phyloP scores from a whole-genome alignment of 2,329 filamentous ascomycete genomes.

The Ophiostoma australiae region DNA sequence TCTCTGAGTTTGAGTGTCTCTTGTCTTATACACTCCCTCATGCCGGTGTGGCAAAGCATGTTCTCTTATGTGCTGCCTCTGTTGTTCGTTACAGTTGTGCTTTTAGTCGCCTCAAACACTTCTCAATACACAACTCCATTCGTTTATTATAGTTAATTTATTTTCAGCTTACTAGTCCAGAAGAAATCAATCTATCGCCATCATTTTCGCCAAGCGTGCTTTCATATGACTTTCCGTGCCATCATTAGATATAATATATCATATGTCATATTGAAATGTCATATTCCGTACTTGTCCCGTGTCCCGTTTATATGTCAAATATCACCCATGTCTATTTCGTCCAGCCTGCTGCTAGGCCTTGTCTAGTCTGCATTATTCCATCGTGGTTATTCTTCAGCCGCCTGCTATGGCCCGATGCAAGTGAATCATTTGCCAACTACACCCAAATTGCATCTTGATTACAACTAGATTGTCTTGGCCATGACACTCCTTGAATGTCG shows the following conservation, averaged over 20 bases:
- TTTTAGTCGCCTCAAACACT: too few species aligned
- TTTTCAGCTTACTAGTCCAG: too few species aligned
- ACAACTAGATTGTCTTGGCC: background rate
- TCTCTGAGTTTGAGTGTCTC: background rate
- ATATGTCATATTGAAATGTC: background rate
- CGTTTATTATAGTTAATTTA: too few species aligned
- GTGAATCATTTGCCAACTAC: background rate
- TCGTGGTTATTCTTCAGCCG: background rate
- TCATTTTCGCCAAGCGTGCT: too few species aligned
- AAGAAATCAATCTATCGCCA: too few species aligned
- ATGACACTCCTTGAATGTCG: background rate
- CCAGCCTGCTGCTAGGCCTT: background rate
- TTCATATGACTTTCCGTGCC: background rate
- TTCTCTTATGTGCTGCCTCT: background rate
- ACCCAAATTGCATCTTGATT: background rate
- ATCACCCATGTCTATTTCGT: background rate
- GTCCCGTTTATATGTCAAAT: background rate
- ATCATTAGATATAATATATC: background rate
- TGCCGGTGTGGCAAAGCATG: background rate
- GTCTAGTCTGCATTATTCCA: background rate
- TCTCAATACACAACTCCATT: too few species aligned
- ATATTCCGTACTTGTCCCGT: background rate
- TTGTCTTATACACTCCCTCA: too few species aligned
- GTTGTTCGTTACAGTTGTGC: too few species aligned
- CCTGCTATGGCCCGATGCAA: background rate